These are phyloP conservation scores for Ophiostoma pallidulum DNA, from an alignment of 2,329 filamentous ascomycete genomes.

Conservation along the genomic window DNA sequence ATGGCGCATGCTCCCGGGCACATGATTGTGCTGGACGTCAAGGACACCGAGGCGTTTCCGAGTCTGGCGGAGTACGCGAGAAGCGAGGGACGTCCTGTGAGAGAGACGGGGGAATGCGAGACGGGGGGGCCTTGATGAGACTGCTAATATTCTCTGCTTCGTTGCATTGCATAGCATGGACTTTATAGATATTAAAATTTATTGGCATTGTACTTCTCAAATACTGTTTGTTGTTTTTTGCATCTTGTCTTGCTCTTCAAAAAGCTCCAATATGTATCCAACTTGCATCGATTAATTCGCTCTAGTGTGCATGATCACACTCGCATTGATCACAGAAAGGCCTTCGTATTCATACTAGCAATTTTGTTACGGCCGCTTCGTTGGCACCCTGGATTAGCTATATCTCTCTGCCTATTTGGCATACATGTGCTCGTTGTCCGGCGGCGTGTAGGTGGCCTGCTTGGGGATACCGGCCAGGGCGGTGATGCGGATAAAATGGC, in stretches of 20 bases:
- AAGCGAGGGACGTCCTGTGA: neutral
- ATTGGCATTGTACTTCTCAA: too few species aligned
- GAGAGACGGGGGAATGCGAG: neutral
- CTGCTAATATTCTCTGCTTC: too few species aligned
- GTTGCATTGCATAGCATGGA: too few species aligned
- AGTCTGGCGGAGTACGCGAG: neutral
- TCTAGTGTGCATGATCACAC: too few species aligned
- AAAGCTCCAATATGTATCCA: too few species aligned
- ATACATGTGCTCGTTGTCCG: neutral
- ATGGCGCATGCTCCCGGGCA: constrained; percentile 54
- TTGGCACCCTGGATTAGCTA: neutral
- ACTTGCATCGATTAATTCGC: too few species aligned
- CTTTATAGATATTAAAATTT: too few species aligned
- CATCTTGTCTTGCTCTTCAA: too few species aligned
- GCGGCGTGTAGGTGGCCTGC: neutral
- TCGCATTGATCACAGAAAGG: too few species aligned
- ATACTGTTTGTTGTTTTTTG: too few species aligned
- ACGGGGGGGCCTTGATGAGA: neutral
- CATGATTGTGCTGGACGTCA: constrained; percentile 48
- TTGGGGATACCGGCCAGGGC: neutral
- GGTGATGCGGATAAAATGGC: neutral
- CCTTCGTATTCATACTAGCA: too few species aligned
- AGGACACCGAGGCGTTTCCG: neutral
- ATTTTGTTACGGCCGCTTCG: neutral
- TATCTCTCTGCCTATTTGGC: neutral